Conservation (phyloP, 1,139 yeast genomes). For the Pichia sp. region DNA sequence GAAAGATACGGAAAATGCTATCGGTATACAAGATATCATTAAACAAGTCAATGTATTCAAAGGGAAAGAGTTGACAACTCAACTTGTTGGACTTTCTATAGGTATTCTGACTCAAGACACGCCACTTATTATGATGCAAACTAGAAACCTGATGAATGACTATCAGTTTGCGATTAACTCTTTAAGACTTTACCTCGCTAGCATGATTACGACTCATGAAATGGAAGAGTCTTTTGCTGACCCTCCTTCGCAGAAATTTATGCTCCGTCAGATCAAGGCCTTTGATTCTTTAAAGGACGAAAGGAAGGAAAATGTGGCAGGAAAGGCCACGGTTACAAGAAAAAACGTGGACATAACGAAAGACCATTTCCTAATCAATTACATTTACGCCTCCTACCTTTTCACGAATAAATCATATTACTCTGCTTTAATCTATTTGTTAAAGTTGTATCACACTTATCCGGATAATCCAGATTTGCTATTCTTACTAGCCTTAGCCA, state of each 20-base stretch:
- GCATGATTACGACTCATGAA: conserved; percentile 59
- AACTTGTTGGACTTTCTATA: conserved; percentile 61
- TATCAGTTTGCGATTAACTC: conserved; percentile 74
- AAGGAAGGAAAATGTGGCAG: conserved; percentile 48
- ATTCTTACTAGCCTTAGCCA: conserved; percentile 70
- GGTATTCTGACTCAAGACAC: conserved; percentile 55
- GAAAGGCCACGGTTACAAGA: conserved; percentile 70
- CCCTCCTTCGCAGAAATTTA: conserved; percentile 82
- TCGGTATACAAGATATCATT: conserved; percentile 67
- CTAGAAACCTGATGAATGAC: conserved; percentile 59
- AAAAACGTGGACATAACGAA: conserved; percentile 41
- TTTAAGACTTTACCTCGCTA: conserved; percentile 60
- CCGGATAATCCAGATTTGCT: conserved; percentile 77
- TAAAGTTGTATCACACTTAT: conserved; percentile 56
- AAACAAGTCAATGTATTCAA: conserved; percentile 69
- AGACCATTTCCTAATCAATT: conserved; percentile 68
- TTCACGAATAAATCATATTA: conserved; percentile 81
- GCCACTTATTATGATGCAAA: conserved; percentile 46
- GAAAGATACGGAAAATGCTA: conserved; percentile 58
- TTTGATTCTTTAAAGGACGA: conserved; percentile 62
- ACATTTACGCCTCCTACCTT: conserved; percentile 73
- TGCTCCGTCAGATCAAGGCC: conserved; percentile 84
- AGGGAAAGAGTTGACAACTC: conserved; percentile 51
- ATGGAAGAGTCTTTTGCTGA: conserved; percentile 62
- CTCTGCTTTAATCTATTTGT: conserved; percentile 67